These are phyloP conservation scores for Penicillium goetzii DNA, from an alignment of 495 filamentous ascomycete species.

Conservation along the genomic window DNA sequence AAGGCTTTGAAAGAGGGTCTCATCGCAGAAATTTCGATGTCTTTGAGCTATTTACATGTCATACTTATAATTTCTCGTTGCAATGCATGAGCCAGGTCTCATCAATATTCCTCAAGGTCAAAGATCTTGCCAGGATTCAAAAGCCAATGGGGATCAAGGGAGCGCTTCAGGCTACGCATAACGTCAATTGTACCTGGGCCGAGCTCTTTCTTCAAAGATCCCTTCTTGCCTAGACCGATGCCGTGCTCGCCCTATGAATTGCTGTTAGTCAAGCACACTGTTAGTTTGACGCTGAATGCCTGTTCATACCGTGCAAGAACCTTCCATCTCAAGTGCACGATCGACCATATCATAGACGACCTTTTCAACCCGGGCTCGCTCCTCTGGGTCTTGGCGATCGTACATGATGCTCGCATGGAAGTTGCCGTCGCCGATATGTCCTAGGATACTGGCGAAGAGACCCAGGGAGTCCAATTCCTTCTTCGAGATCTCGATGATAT, in stretches of 20 bases:
- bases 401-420: slow-evolving; percentile 93
- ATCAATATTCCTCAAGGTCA: slow-evolving; percentile 46
- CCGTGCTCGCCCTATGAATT: slow-evolving; percentile 75
- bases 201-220: slow-evolving; percentile 77
- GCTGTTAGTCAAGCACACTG: slow-evolving; percentile 15
- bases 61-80: background rate
- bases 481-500: slow-evolving; percentile 89
- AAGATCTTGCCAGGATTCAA: slow-evolving; percentile 94
- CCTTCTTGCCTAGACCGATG: slow-evolving; percentile 86
- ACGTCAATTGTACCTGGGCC: slow-evolving; percentile 77
- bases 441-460: slow-evolving; percentile 82
- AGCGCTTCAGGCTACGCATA: slow-evolving; percentile 82
- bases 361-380: slow-evolving; percentile 71
- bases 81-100: background rate
- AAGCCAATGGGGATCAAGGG: slow-evolving; percentile 88
- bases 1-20: background rate
- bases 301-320: slow-evolving; percentile 72
- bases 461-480: slow-evolving; percentile 85
- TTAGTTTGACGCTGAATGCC: background rate
- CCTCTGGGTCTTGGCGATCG: slow-evolving; percentile 64
- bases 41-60: background rate
- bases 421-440: slow-evolving; percentile 88
- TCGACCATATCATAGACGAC: slow-evolving; percentile 89
- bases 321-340: slow-evolving; percentile 87
- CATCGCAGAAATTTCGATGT: background rate